phyloP scores from a whole-genome alignment of 108 stramenopile genomes.

The Poteriospumella lacustris region DNA sequence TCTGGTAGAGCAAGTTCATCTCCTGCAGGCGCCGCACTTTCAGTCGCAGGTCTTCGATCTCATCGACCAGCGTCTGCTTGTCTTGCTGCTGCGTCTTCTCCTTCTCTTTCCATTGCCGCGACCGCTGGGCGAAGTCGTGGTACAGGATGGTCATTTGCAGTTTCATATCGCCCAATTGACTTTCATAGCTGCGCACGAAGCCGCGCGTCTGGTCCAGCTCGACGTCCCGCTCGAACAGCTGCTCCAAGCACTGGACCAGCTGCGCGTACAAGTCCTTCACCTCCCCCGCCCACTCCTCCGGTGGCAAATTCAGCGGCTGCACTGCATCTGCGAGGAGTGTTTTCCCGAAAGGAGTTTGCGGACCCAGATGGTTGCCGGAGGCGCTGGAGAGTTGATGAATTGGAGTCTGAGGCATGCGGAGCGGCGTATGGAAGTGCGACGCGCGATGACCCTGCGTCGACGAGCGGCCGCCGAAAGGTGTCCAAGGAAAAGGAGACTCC shows the following conservation, averaged over 20 bases:
- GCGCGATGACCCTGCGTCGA: too few relatives aligned
- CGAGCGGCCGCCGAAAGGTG: too few relatives aligned
- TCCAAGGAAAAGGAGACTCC: too few relatives aligned
- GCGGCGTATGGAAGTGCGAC: not conserved
- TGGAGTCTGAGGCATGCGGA: not conserved
- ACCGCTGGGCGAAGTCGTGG: constrained; percentile 35
- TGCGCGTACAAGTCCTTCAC: constrained; percentile 44
- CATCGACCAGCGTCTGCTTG: constrained; percentile 28
- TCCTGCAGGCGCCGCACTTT: constrained; percentile 44
- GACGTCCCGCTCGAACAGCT: constrained; percentile 42
- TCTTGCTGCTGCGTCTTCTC: constrained; percentile 32
- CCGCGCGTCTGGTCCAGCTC: constrained; percentile 45
- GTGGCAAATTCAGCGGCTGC: constrained; percentile 42
- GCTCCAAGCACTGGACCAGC: constrained; percentile 53
- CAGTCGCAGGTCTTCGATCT: constrained; percentile 46
- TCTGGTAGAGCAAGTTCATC: constrained; percentile 38
- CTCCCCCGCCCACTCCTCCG: constrained; percentile 57
- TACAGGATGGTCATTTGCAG: constrained; percentile 46
- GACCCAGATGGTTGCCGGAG: too few relatives aligned
- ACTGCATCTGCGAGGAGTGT: constrained; percentile 34
- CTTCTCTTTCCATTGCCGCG: not conserved
- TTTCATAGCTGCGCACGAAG: constrained; percentile 41
- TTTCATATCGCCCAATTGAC: constrained; percentile 35
- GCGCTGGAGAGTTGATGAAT: not conserved
- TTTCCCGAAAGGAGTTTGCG: constrained; percentile 30